phyloP scores from a whole-genome alignment of 176 grass and related monocot genomes.

The Triticum aestivum region IWGSC_CS_RefSeq_v2.1 NC_057800.1:65174313-65174812 shows the following conservation, averaged over 20 bases:
- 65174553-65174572: slow-evolving; percentile 47
- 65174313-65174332: slow-evolving; percentile 36
- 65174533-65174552: slow-evolving; percentile 47
- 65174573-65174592: slow-evolving; percentile 45
- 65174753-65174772: slow-evolving; percentile 45
- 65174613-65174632: slow-evolving; percentile 41
- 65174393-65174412: slow-evolving; percentile 34
- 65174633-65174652: slow-evolving; percentile 34
- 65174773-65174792: slow-evolving; percentile 18
- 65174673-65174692: slow-evolving; percentile 30
- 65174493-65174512: slow-evolving; percentile 37
- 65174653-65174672: slow-evolving; percentile 30
- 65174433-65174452: slow-evolving; percentile 43
- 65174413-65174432: slow-evolving; percentile 43
- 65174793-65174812: slow-evolving; percentile 61
- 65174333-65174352: slow-evolving; percentile 36
- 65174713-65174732: slow-evolving; percentile 35
- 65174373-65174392: slow-evolving; percentile 39
- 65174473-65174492: slow-evolving; percentile 22
- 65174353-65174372: slow-evolving; percentile 35
- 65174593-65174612: slow-evolving; percentile 47
- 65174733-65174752: slow-evolving; percentile 20
- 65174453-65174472: slow-evolving; percentile 49
- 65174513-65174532: slow-evolving; percentile 50
- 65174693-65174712: slow-evolving; percentile 4